Conservation (phyloP, 2,329 filamentous ascomycete genomes). For the Fusarium euwallaceae region DNA sequence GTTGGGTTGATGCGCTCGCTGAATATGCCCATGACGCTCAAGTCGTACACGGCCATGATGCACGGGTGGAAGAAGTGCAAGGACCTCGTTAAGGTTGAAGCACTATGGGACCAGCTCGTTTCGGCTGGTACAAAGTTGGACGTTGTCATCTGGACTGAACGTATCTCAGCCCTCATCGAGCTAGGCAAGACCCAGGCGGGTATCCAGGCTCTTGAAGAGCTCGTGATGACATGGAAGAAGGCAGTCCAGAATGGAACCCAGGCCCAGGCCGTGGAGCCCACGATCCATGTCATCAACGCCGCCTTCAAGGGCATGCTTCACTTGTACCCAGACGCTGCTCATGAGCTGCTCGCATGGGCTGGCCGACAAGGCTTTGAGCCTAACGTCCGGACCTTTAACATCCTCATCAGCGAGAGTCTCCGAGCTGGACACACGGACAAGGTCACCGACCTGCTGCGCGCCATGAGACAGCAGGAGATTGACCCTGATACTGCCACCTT, state of each 20-base stretch:
- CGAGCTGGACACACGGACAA: conserved; percentile 61
- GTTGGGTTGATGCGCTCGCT: conserved; percentile 60
- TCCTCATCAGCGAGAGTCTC: conserved; percentile 73
- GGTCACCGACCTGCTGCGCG: conserved; percentile 64
- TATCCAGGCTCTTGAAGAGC: conserved; percentile 74
- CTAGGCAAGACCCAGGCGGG: conserved; percentile 66
- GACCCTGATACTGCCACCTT: conserved; percentile 77
- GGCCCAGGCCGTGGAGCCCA: conserved; percentile 65
- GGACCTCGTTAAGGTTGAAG: conserved; percentile 71
- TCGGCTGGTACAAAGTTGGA: conserved; percentile 72
- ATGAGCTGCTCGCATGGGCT: conserved; percentile 71
- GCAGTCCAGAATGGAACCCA: conserved; percentile 49
- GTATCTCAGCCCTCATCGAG: conserved; percentile 75
- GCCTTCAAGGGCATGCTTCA: conserved; percentile 74
- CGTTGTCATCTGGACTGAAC: conserved; percentile 75
- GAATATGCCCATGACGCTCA: conserved; percentile 70
- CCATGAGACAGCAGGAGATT: conserved; percentile 70
- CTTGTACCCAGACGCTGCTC: conserved; percentile 62
- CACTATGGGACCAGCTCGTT: conserved; percentile 76
- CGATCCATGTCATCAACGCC: conserved; percentile 76
- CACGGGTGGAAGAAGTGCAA: conserved; percentile 74
- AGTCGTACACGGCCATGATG: conserved; percentile 81
- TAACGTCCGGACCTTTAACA: conserved; percentile 75
- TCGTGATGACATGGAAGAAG: conserved; percentile 71
- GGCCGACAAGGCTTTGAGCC: conserved; percentile 66